Evolutionary conservation across 805 yeast species (phyloP).

Genomic region (Yamadazyma kitorensis): DNA sequence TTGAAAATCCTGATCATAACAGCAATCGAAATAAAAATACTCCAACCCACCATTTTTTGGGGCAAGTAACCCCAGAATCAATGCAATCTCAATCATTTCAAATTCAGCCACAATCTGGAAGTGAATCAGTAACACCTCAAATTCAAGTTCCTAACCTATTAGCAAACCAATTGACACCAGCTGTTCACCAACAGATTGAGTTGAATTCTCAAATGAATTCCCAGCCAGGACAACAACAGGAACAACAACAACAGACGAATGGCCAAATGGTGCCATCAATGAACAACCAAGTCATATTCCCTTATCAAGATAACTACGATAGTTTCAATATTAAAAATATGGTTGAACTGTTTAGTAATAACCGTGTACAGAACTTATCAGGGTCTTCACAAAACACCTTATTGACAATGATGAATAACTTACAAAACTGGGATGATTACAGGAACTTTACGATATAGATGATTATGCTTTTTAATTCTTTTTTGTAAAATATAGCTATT

Average conservation of each 20-base stretch:
- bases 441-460: conserved; percentile 3
- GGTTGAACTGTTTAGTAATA: conserved; percentile 10
- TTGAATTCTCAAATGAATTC: background rate
- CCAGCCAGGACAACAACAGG: background rate
- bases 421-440: conserved; percentile 26
- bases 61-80: background rate
- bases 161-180: background rate
- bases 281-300: background rate
- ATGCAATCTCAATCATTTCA: background rate
- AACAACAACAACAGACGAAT: conserved; percentile 1
- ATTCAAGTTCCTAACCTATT: background rate
- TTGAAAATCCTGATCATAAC: background rate
- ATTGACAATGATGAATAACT: conserved; percentile 19
- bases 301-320: background rate
- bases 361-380: conserved; percentile 12
- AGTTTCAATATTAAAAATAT: conserved; percentile 1
- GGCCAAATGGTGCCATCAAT: conserved; percentile 15
- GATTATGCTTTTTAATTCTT: no score
- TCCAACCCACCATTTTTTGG: background rate
- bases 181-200: background rate
- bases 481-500: no score
- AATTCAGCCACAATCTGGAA: background rate
- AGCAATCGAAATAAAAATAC: background rate
- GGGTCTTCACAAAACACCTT: conserved; percentile 14
- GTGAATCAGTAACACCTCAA: no score